Conservation (phyloP, 768 basidiomycete genomes). For the Kwoniella dejecticola region DNA sequence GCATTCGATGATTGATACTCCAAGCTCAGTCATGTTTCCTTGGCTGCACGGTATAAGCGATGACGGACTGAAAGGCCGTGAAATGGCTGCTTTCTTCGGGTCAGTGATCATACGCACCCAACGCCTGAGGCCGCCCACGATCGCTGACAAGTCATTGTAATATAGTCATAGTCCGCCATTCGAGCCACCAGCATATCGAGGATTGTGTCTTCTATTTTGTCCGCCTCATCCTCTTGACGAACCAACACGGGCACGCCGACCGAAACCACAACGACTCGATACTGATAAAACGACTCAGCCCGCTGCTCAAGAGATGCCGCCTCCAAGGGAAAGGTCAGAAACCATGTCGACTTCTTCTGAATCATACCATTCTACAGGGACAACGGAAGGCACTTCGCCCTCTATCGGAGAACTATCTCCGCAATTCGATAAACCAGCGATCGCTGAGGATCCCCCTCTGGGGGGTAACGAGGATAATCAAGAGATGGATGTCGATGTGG, state of each 20-base stretch:
- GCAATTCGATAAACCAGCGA: slow-evolving; percentile 19
- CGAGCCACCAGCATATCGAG: slow-evolving; percentile 52
- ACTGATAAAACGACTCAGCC: slow-evolving; percentile 20
- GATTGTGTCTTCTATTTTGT: slow-evolving; percentile 43
- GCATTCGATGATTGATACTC: slow-evolving; percentile 47
- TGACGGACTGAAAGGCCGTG: slow-evolving; percentile 43
- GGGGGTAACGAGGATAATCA: slow-evolving; percentile 26
- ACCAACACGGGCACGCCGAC: slow-evolving; percentile 4
- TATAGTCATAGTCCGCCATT: slow-evolving; percentile 43
- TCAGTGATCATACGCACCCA: too few species aligned
- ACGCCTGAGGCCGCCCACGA: too few species aligned
- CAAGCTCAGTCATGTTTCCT: slow-evolving; percentile 51
- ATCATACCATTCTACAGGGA: slow-evolving; percentile 32
- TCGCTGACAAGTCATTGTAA: slow-evolving; percentile 2
- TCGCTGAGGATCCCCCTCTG: slow-evolving; percentile 6
- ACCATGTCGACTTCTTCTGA: slow-evolving; percentile 45
- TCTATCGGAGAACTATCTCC: slow-evolving; percentile 33
- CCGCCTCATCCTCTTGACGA: slow-evolving; percentile 46
- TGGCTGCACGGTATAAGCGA: slow-evolving; percentile 55
- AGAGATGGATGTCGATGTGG: slow-evolving; percentile 41
- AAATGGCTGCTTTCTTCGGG: slow-evolving; percentile 54
- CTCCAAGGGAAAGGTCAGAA: slow-evolving; percentile 41
- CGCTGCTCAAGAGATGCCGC: slow-evolving; percentile 6
- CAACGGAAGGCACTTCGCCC: slow-evolving; percentile 41
- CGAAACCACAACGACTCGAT: slow-evolving; percentile 12